Conservation (phyloP, 1,284 basidiomycete genomes). For the Thecaphora frezii region DNA sequence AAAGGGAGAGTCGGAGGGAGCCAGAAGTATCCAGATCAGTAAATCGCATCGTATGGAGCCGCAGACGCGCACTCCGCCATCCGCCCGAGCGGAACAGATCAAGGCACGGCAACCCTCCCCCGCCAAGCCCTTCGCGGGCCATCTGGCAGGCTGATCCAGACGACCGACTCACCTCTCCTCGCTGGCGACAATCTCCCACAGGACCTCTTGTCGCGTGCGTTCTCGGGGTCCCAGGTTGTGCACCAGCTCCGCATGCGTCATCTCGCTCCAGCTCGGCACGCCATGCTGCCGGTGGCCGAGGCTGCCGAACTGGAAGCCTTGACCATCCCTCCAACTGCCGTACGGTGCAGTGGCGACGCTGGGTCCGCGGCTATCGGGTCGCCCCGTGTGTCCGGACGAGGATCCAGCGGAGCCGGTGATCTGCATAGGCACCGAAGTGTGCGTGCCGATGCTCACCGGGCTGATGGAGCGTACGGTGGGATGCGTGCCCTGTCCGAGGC, state of each 20-base stretch:
- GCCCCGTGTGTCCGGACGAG: conserved; percentile 11
- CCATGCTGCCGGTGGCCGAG: conserved; percentile 17
- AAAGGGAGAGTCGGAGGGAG: too few species aligned
- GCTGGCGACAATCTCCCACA: conserved; percentile 96
- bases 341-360: conserved; percentile 15
- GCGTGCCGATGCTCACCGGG: conserved; percentile 25
- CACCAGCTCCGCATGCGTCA: conserved; percentile 90
- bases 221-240: conserved; percentile 88
- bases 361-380: conserved; percentile 20
- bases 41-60: too few species aligned
- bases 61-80: too few species aligned
- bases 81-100: too few species aligned
- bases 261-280: conserved; percentile 82
- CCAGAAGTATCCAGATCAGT: too few species aligned
- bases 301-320: conserved; percentile 11
- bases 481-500: not conserved
- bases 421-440: conserved; percentile 25
- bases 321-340: conserved; percentile 11
- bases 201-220: conserved; percentile 90
- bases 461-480: conserved; percentile 1
- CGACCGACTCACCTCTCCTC: conserved; percentile 90
- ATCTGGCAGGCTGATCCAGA: too few species aligned
- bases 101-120: not conserved
- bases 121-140: too few species aligned
- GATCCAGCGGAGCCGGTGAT: conserved; percentile 9